Base-by-base conservation (phyloP, 495 filamentous ascomycete species). In the Halenospora varia region DNA sequence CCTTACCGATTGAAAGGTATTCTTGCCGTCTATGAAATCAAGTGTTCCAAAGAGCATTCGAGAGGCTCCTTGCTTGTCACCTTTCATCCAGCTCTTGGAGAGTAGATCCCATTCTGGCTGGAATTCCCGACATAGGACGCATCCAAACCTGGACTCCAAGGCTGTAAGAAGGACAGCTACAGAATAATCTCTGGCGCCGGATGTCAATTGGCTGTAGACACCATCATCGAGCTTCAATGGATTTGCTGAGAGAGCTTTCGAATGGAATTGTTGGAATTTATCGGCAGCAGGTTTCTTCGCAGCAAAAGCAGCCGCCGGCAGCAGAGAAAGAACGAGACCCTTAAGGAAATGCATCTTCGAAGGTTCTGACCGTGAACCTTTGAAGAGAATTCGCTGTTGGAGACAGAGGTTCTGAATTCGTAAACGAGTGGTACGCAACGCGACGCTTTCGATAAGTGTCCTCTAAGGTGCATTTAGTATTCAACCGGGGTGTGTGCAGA, bases 61-160 rank as follows among this genome's bases (percentile, higher is more conserved):
- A 39, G 88, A 82, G 24, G 86, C 85, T 41, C 82, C 87, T 26
- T 77, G 70, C 73, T 87, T 89, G 70, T 91, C 84, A 2, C 88
- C 90, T 66, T 84, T 88, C 57, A 78, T 79, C 94, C 94, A 99
- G 75, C 90, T 95, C 67, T 82, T 88, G 15, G 82, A 80, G 26
- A 99, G 80, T 20, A 99, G 70, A 22, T 96, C 89, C 87, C 91
- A 99, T 73, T 99, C 95, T 0, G 94, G 88, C 66, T 94, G 86
- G 72, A 97, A 96, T 53, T 95, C 88, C 35, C 83, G 81, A 69
- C 94, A 99, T 47, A 97, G 77, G 52, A 84, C 72, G 69, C 94
- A 99, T 24, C 89, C 90, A 74, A 87, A 97, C 20, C 89, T 82
- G 40, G 86, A 66, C 64, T 97, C 92, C 60, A 90, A 71, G 51